These are phyloP conservation scores for Aspergillus ruber DNA, from an alignment of 2,329 filamentous ascomycete species.

Conservation along the genomic window DNA sequence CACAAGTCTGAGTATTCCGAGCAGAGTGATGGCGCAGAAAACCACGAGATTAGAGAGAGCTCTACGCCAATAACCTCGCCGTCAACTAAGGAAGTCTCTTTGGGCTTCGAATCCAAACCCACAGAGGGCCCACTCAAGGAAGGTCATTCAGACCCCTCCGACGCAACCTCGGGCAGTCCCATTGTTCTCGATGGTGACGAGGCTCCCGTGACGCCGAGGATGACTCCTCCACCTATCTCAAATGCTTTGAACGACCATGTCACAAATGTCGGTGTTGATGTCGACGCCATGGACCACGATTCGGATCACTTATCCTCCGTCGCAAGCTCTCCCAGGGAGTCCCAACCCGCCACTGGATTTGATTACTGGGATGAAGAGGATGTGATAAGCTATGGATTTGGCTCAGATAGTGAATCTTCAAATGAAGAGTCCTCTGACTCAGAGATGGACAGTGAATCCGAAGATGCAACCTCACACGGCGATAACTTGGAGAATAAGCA, in stretches of 20 bases:
- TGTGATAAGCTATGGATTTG: neutral
- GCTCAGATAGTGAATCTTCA: conserved; percentile 1
- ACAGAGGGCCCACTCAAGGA: neutral
- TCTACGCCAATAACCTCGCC: conserved; percentile 20
- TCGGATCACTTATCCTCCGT: neutral
- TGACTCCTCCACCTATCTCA: conserved; percentile 13
- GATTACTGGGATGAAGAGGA: conserved; percentile 6
- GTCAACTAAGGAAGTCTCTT: conserved; percentile 6
- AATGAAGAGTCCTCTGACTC: neutral
- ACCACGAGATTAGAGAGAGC: conserved; percentile 14
- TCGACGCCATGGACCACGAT: neutral
- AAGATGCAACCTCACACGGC: neutral
- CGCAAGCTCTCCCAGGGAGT: conserved; percentile 2
- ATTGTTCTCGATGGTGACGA: conserved; percentile 12
- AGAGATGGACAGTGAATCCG: neutral
- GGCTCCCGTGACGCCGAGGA: conserved; percentile 16
- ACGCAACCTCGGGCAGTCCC: conserved; percentile 8
- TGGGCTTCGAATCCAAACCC: neutral
- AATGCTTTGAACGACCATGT: neutral
- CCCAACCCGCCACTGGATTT: neutral
- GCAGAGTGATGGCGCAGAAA: conserved; percentile 9
- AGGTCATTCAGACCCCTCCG: neutral
- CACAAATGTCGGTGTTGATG: neutral
- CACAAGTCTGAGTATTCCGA: neutral
- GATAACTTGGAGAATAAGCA: conserved; percentile 1